Percentiles rank a stretch among this genome's conserved stretches.
phyloP scores from a whole-genome alignment of 148 eudicot species.

The Rhododendron henanense region DNA sequence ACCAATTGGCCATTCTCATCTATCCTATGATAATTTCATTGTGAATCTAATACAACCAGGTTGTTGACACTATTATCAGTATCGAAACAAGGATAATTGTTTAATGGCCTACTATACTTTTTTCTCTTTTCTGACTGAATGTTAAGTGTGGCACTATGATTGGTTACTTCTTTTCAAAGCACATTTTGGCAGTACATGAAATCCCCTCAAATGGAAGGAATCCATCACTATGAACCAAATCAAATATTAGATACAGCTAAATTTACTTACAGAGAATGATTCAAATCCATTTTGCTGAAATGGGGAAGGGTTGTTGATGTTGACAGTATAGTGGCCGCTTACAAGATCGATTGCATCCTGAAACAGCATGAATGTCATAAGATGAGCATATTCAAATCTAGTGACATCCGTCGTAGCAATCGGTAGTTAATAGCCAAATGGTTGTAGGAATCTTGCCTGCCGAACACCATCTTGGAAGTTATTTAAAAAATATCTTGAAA shows the following conservation, averaged over 20 bases:
- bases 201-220: background rate
- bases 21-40: background rate
- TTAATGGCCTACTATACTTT: background rate
- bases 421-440: background rate
- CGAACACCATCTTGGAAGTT: slow-evolving; percentile 94
- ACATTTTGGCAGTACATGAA: background rate
- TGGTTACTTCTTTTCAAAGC: background rate
- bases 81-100: background rate
- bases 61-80: background rate
- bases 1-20: background rate
- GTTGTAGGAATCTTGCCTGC: slow-evolving; percentile 50
- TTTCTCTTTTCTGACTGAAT: background rate
- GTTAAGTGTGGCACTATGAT: too few species aligned
- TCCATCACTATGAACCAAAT: background rate
- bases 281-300: slow-evolving; percentile 58
- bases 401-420: background rate
- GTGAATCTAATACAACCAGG: background rate
- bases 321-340: slow-evolving; percentile 69
- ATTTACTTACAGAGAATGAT: slow-evolving; percentile 58
- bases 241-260: background rate
- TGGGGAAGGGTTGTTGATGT: slow-evolving; percentile 59
- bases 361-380: slow-evolving; percentile 6
- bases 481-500: slow-evolving; percentile 88
- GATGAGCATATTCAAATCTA: slow-evolving; percentile 1
- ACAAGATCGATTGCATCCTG: slow-evolving; percentile 99